Evolutionary conservation across 108 stramenopile genomes (phyloP), one percentile per base, ranked within the genome.

Genomic region (Cyclotella kingstonii): DNA sequence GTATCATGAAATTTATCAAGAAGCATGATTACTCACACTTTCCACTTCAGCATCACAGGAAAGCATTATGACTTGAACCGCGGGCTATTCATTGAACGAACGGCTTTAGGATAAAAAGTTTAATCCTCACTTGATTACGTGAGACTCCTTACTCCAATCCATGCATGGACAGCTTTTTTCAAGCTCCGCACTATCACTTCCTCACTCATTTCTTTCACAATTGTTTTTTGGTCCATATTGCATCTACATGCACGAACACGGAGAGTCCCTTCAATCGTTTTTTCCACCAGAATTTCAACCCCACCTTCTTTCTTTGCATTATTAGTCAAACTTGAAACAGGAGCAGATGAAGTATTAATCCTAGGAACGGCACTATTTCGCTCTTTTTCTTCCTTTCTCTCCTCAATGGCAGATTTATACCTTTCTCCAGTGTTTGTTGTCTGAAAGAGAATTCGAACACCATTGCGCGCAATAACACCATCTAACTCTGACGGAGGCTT

Each of bases 181-280:
- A 93, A 59, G 17, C 73, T 77, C 21, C 74, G 79, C 41, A 93
- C 25, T 38, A 93, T 88, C 1, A 86, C 80, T 10, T 72, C 59
- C 64, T 93, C 91, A 53, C 79, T 85, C 61, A 89, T 46, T 57
- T 87, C 87, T 65, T 89, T 89, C n/a, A 87, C 69, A 18, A 84
- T 73, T 6, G 83, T 82, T 29, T 73, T 83, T 11, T 70, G 68
- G 21, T 81, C 81, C 66, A 87, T 84, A 53, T 93, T 93, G 65
- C 86, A 87, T 36, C 91, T 74, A 12, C 81, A 62, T 0, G 86
- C 91, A 53, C 91, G 76, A 18, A 93, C 86, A 27, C 91, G 82
- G 8, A 93, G 54, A 6, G 58, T 36, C n/a, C 60, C 53, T 22
- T 54, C 54, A 12, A 33, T 66, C 0, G 73, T 81, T 19, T 80